Percentiles rank a stretch among this genome's conserved stretches.
These are phyloP conservation scores for Apiotrichum sp. DNA, from an alignment of 1,284 basidiomycete species.

Conservation along the genomic window DNA sequence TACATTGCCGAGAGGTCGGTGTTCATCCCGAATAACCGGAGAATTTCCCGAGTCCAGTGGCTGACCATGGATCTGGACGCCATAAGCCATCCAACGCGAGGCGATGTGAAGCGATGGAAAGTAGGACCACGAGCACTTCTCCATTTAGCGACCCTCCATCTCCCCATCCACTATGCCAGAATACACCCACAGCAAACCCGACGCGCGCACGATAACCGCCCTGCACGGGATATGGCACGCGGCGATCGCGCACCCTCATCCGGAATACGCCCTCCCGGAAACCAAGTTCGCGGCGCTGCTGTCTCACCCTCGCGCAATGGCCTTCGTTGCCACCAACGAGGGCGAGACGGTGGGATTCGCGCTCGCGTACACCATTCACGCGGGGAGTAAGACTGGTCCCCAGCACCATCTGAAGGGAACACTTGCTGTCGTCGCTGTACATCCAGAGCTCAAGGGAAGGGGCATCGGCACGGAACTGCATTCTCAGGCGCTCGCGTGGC, in stretches of 20 bases:
- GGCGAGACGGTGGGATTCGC: slow-evolving; percentile 13
- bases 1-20: too few species aligned
- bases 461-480: slow-evolving; percentile 21
- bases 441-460: slow-evolving; percentile 6
- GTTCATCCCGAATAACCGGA: too few species aligned
- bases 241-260: slow-evolving; percentile 1
- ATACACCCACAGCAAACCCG: too few species aligned
- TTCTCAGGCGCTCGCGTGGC: background rate
- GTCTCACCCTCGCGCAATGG: slow-evolving; percentile 2
- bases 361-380: slow-evolving; percentile 14
- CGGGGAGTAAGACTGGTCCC: slow-evolving; percentile 2
- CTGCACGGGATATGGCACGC: slow-evolving; percentile 12
- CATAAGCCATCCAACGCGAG: too few species aligned
- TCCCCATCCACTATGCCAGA: too few species aligned
- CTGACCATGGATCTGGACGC: too few species aligned
- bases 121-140: too few species aligned
- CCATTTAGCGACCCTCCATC: too few species aligned
- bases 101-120: too few species aligned
- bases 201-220: background rate
- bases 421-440: slow-evolving; percentile 14
- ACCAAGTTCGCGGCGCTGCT: slow-evolving; percentile 14
- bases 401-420: slow-evolving; percentile 18
- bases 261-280: slow-evolving; percentile 11
- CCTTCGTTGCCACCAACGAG: slow-evolving; percentile 9
- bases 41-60: too few species aligned